phyloP scores from a whole-genome alignment of 805 yeast species.

The Cyberlindnera mrakii region DNA sequence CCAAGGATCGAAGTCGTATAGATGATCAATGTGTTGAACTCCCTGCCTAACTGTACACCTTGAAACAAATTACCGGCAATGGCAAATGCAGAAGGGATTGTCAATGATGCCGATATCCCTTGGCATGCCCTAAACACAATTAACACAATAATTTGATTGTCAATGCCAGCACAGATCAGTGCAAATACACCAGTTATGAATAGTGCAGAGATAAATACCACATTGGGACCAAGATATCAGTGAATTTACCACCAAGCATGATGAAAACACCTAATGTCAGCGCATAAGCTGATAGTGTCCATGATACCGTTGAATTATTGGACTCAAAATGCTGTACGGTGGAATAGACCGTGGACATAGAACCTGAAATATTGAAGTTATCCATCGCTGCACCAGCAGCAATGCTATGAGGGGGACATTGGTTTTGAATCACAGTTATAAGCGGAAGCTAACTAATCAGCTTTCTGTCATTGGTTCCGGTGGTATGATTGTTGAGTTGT shows the following conservation, averaged over 20 bases:
- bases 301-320: constrained; percentile 32
- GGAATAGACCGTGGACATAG: constrained; percentile 1
- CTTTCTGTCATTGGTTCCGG: no score
- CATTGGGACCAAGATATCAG: constrained; percentile 34
- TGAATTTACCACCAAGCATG: constrained; percentile 33
- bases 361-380: constrained; percentile 6
- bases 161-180: constrained; percentile 31
- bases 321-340: constrained; percentile 1
- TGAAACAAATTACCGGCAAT: constrained; percentile 25
- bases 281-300: constrained; percentile 39
- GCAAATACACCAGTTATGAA: constrained; percentile 22
- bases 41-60: constrained; percentile 23
- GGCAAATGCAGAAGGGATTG: constrained; percentile 33
- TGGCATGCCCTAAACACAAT: constrained; percentile 40
- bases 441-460: no score
- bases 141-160: constrained; percentile 27
- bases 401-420: background rate
- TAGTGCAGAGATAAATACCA: constrained; percentile 23
- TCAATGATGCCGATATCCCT: constrained; percentile 37
- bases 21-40: constrained; percentile 22
- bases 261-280: constrained; percentile 39
- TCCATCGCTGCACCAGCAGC: constrained; percentile 5
- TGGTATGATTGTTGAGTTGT: no score
- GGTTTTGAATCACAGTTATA: no score
- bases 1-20: constrained; percentile 29